Evolutionary conservation across 1,284 basidiomycete species (phyloP).

Genomic region (Trametes hirsuta): DNA sequence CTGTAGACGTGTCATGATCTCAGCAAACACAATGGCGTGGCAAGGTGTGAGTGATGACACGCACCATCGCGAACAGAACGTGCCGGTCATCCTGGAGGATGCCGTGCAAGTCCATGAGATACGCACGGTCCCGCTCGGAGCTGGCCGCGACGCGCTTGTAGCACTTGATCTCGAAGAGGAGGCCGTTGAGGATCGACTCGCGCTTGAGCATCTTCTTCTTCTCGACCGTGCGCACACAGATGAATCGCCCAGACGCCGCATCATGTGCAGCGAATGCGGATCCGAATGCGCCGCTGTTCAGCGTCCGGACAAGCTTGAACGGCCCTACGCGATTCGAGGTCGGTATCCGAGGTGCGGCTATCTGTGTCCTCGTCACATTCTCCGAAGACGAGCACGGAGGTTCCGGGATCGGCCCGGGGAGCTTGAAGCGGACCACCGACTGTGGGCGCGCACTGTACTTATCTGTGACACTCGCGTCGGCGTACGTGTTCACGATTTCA

Average conservation of each 20-base stretch:
- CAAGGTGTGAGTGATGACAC: conserved; percentile 13
- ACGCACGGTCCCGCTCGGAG: conserved; percentile 28
- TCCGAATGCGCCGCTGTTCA: conserved; percentile 34
- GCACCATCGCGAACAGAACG: conserved; percentile 38
- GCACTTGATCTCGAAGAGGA: conserved; percentile 34
- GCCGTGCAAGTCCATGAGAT: conserved; percentile 38
- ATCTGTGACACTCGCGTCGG: background rate
- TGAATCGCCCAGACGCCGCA: conserved; percentile 21
- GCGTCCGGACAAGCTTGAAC: conserved; percentile 31
- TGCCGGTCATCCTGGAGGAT: conserved; percentile 35
- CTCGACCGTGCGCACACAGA: conserved; percentile 30
- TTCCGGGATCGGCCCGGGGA: conserved; percentile 6
- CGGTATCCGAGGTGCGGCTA: background rate
- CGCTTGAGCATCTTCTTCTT: conserved; percentile 23
- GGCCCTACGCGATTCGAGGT: conserved; percentile 25
- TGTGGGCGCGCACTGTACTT: background rate
- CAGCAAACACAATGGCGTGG: background rate
- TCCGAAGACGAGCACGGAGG: background rate
- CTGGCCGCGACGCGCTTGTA: conserved; percentile 35
- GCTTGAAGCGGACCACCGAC: conserved; percentile 2
- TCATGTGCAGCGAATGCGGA: conserved; percentile 34
- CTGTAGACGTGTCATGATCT: conserved; percentile 20
- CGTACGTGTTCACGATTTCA: background rate
- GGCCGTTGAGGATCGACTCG: conserved; percentile 10
- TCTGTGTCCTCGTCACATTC: background rate